Evolutionary conservation across 2,329 filamentous ascomycete species (phyloP).

Genomic region (Endoconidiophora polonica): DNA sequence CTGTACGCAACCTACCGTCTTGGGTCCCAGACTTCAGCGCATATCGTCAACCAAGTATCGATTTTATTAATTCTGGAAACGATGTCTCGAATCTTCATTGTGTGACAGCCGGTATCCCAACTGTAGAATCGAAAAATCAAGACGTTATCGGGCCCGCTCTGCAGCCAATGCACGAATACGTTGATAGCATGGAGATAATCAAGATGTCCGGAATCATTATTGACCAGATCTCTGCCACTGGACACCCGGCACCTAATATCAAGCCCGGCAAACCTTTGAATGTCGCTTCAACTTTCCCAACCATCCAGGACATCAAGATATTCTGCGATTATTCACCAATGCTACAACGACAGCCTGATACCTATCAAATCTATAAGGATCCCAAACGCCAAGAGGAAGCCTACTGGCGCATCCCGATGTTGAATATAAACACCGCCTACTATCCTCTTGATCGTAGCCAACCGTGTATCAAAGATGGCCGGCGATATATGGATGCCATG

Average conservation of each 20-base stretch:
- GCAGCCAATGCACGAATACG: not conserved
- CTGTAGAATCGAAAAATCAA: not conserved
- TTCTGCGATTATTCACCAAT: conserved; percentile 3
- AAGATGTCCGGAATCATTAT: conserved; percentile 5
- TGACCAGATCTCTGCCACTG: not conserved
- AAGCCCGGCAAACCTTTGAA: not conserved
- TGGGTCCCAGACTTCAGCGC: conserved; percentile 8
- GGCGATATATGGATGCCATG: not conserved
- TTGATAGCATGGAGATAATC: not conserved
- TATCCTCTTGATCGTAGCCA: not conserved
- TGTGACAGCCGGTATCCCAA: not conserved
- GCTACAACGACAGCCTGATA: conserved; percentile 2
- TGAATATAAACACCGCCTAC: not conserved
- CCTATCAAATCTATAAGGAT: conserved; percentile 4
- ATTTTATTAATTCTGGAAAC: not conserved
- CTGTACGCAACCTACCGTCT: not conserved
- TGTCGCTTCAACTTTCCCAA: not conserved
- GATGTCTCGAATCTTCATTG: not conserved
- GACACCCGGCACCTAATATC: not conserved
- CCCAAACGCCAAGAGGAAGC: not conserved
- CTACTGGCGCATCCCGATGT: not conserved
- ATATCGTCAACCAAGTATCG: conserved; percentile 2
- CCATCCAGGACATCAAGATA: not conserved
- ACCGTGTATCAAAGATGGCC: not conserved
- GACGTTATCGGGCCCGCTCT: conserved; percentile 2